Evolutionary conservation across 2,329 filamentous ascomycete genomes (phyloP).

Genomic region (Ampelomyces quisqualis): DNA sequence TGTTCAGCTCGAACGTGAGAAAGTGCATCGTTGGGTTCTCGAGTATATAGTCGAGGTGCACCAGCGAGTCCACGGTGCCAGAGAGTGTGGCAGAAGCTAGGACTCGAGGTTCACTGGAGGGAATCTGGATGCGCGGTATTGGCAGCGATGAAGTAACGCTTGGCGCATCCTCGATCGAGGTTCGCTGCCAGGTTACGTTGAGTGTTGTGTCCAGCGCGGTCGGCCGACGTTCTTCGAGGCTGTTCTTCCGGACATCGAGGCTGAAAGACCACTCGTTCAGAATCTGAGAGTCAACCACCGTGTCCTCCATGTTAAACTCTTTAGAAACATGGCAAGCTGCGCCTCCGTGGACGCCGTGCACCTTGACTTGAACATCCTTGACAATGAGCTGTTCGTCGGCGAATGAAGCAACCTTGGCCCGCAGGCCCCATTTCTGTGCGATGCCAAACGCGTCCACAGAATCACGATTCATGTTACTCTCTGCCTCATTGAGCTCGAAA

Average conservation of each 20-base stretch:
- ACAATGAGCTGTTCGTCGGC: conserved; percentile 63
- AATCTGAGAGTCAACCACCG: conserved; percentile 62
- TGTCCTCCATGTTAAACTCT: conserved; percentile 27
- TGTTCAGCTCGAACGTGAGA: conserved; percentile 84
- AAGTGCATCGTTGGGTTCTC: conserved; percentile 96
- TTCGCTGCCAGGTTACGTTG: conserved; percentile 73
- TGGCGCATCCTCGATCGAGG: conserved; percentile 35
- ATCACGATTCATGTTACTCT: conserved; percentile 35
- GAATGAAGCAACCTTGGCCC: conserved; percentile 72
- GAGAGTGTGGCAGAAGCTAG: conserved; percentile 55
- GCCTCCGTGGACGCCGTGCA: conserved; percentile 62
- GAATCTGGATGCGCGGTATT: conserved; percentile 76
- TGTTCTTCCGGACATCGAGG: conserved; percentile 71
- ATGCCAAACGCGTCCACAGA: conserved; percentile 60
- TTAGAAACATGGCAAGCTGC: conserved; percentile 56
- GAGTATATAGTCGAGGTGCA: conserved; percentile 64
- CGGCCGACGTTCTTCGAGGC: conserved; percentile 78
- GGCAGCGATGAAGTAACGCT: conserved; percentile 60
- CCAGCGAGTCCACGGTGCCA: conserved; percentile 17
- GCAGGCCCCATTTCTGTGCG: conserved; percentile 77
- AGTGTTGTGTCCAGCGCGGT: conserved; percentile 74
- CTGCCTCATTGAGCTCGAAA: conserved; percentile 63
- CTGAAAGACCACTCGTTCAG: conserved; percentile 73
- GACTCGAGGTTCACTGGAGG: conserved; percentile 83
- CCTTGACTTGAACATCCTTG: conserved; percentile 64